phyloP scores from a whole-genome alignment of 768 basidiomycete species.

The Boletus rex-veris region DNA sequence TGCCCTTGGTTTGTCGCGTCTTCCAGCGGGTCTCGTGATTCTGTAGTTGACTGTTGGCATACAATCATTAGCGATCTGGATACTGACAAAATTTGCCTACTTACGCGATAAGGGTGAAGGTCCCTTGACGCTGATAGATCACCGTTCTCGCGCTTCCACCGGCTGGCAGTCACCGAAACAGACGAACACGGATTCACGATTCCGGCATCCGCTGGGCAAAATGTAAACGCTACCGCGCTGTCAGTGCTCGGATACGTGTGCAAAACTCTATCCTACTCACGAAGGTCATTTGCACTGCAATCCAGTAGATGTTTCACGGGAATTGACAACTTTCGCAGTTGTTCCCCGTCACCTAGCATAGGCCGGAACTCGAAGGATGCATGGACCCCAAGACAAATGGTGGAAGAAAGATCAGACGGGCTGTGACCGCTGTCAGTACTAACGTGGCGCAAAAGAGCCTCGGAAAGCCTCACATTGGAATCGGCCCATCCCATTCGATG shows the following conservation, averaged over 20 bases:
- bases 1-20: background rate
- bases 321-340: background rate
- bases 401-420: background rate
- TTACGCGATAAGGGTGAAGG: background rate
- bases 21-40: background rate
- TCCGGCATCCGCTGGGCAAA: background rate
- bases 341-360: conserved; percentile 4
- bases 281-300: background rate
- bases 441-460: too few relatives aligned
- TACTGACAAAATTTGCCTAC: background rate
- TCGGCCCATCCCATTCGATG: conserved; percentile 1
- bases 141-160: background rate
- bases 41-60: background rate
- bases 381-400: background rate
- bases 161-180: background rate
- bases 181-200: background rate
- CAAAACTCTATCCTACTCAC: background rate
- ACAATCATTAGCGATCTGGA: background rate
- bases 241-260: background rate
- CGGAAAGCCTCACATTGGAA: background rate
- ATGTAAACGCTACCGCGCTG: background rate
- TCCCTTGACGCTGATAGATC: background rate
- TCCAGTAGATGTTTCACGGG: background rate
- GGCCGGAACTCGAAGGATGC: conserved; percentile 5
- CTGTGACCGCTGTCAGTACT: background rate